phyloP scores from a whole-genome alignment of 176 grass and related monocot species.

The Musa troglodytarum region DNA sequence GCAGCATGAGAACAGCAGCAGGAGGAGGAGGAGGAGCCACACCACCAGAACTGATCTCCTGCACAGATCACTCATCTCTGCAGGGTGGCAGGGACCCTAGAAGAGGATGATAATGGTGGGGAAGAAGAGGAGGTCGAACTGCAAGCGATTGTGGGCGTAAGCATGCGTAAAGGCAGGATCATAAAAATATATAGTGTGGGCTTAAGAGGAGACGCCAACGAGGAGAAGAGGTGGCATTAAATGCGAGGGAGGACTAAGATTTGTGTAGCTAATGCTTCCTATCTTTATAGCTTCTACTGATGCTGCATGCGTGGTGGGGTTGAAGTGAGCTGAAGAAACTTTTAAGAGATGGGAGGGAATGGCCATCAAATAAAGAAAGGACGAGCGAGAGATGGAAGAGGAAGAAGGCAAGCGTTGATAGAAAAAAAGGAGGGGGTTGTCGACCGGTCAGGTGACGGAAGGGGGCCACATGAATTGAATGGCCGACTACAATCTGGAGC shows the following conservation, averaged over 20 bases:
- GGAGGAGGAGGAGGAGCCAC: constrained; percentile 26
- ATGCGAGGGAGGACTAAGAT: neutral
- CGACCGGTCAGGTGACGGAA: constrained; percentile 15
- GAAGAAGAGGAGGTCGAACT: neutral
- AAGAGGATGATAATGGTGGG: neutral
- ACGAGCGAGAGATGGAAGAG: neutral
- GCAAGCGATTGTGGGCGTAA: neutral
- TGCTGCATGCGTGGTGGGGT: neutral
- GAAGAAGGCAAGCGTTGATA: neutral
- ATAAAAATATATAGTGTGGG: neutral
- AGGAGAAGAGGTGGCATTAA: constrained; percentile 1
- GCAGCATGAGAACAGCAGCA: neutral
- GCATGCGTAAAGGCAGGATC: neutral
- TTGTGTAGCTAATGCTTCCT: neutral
- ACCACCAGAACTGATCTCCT: constrained; percentile 4
- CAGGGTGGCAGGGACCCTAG: neutral
- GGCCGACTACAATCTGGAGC: constrained; percentile 16
- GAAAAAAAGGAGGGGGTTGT: constrained; percentile 8
- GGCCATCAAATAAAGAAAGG: neutral
- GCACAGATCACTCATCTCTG: constrained; percentile 10
- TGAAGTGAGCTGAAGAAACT: neutral
- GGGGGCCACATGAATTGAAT: constrained; percentile 28
- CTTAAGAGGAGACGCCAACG: neutral
- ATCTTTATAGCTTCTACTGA: too few species aligned
- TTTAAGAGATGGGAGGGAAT: neutral